Evolutionary conservation across 2,329 filamentous ascomycete species (phyloP).

Genomic region (Stagonosporopsis cucurbitacearum): DNA sequence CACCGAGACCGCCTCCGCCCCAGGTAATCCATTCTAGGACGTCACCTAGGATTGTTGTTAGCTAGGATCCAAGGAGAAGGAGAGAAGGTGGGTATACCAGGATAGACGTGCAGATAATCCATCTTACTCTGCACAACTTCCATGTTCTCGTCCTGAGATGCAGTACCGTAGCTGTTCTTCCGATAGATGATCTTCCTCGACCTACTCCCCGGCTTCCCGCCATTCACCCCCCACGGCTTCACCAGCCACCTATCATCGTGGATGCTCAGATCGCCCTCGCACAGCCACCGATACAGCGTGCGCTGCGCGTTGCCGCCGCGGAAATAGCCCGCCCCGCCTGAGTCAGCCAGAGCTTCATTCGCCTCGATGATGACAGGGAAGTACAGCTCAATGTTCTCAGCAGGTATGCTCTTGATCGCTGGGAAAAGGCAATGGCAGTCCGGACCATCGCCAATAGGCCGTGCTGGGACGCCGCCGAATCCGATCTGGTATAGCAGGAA

Average conservation of each 20-base stretch:
- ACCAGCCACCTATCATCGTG: conserved; percentile 60
- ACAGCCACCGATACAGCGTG: conserved; percentile 56
- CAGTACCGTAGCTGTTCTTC: conserved; percentile 48
- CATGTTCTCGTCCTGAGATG: conserved; percentile 42
- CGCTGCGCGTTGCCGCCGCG: conserved; percentile 59
- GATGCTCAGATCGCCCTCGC: conserved; percentile 55
- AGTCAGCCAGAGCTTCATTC: conserved; percentile 57
- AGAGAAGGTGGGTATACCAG: conserved; percentile 29
- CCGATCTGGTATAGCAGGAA: conserved; percentile 60
- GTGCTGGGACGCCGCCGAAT: conserved; percentile 58
- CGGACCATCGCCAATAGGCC: conserved; percentile 56
- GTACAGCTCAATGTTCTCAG: conserved; percentile 57
- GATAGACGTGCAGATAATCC: conserved; percentile 55
- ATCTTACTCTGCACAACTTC: conserved; percentile 55
- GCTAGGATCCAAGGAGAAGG: not conserved
- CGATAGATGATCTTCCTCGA: conserved; percentile 54
- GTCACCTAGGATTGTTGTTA: conserved; percentile 44
- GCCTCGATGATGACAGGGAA: conserved; percentile 58
- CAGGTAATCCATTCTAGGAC: conserved; percentile 60
- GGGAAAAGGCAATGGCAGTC: conserved; percentile 61
- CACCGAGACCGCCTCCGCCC: conserved; percentile 58
- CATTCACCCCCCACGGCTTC: conserved; percentile 58
- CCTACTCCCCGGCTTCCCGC: conserved; percentile 53
- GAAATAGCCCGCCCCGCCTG: conserved; percentile 56
- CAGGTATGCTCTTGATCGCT: conserved; percentile 59